These are phyloP conservation scores for Cladosporium sp. DNA, from an alignment of 2,329 filamentous ascomycete genomes.

Conservation along the genomic window DNA sequence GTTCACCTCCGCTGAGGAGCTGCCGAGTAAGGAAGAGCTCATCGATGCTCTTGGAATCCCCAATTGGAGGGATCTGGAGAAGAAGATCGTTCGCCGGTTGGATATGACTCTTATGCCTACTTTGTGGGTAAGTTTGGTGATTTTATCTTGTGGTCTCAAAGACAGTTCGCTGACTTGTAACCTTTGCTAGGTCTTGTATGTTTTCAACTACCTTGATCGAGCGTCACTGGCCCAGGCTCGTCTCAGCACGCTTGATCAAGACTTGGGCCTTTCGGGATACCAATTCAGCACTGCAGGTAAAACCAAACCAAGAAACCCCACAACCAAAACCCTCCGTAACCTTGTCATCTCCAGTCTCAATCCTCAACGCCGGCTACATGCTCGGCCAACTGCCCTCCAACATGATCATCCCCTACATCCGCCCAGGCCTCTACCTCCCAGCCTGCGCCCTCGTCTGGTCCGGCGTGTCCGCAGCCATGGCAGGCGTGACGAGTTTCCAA, in stretches of 20 bases:
- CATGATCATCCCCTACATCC: slow-evolving; percentile 31
- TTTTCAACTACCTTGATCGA: too few relatives aligned
- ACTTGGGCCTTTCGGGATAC: slow-evolving; percentile 16
- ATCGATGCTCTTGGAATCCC: too few relatives aligned
- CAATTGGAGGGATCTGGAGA: too few relatives aligned
- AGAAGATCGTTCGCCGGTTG: slow-evolving; percentile 64
- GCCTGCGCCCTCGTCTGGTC: slow-evolving; percentile 32
- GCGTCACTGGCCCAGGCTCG: slow-evolving; percentile 12
- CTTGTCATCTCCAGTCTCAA: too few relatives aligned
- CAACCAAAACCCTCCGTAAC: too few relatives aligned
- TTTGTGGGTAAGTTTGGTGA: too few relatives aligned
- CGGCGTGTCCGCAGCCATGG: slow-evolving; percentile 30
- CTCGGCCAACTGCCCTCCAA: slow-evolving; percentile 34
- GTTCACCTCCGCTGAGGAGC: background rate
- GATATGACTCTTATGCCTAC: slow-evolving; percentile 63
- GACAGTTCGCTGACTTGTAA: too few relatives aligned
- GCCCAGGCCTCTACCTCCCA: slow-evolving; percentile 30
- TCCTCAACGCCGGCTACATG: slow-evolving; percentile 38
- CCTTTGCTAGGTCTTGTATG: too few relatives aligned
- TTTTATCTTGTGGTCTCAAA: too few relatives aligned
- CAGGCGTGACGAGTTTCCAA: slow-evolving; percentile 31
- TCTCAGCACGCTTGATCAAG: slow-evolving; percentile 14
- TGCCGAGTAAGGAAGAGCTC: background rate
- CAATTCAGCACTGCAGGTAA: too few relatives aligned
- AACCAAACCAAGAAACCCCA: too few relatives aligned